Base-by-base conservation (phyloP, 352 stramenopile species). In the Globisporangium paroecandrum region DNA sequence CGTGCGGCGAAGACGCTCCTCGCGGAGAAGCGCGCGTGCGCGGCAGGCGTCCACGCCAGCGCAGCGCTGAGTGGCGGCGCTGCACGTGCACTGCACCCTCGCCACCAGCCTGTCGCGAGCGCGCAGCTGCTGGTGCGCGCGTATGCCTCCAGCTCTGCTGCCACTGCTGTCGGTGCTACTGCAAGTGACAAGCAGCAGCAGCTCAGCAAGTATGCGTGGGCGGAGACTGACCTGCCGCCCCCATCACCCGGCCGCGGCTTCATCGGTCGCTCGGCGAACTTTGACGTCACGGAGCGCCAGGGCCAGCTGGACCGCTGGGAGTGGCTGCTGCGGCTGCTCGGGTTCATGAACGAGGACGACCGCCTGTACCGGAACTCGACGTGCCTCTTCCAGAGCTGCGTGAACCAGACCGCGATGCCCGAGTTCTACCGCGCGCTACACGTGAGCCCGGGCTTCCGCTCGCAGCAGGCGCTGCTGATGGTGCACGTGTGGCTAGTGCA, bases 401-500 rank as follows among this genome's bases (percentile, higher is more conserved):
- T 93, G 66, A 94, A 94, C 69, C 75, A 91, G 74, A 91, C 84
- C 4, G 86, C 83, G 25, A 77, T 78, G 51, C 83, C 82, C 27
- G 81, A 90, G 43, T 93, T 90, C 66, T 95, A 89, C 72, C 74
- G 74, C 25, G 82, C 82, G 43, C 64, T 94, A 71, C 76, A 83
- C 64, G 56, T 94, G 38, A 72, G 71, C 32, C 78, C 82, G 36
- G 89, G 97, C 63, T 99, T 99, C 77, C 91, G 93, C 25, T 80
- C 87, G 24, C 92, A 96, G 63, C 97, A 99, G 75, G 90, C 94
- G 49, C 70, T 99, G 62, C 74, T 99, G 20, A 94, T 98, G 65
- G 89, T 90, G 55, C 96, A 99, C 73, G 87, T 99, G 69, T 99
- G 97, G 97, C 89, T 99, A 61, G 74, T 99, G 49, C 97, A 99